Base-by-base conservation (phyloP, 768 basidiomycete genomes). In the Leucocoprinus leucothites region DNA sequence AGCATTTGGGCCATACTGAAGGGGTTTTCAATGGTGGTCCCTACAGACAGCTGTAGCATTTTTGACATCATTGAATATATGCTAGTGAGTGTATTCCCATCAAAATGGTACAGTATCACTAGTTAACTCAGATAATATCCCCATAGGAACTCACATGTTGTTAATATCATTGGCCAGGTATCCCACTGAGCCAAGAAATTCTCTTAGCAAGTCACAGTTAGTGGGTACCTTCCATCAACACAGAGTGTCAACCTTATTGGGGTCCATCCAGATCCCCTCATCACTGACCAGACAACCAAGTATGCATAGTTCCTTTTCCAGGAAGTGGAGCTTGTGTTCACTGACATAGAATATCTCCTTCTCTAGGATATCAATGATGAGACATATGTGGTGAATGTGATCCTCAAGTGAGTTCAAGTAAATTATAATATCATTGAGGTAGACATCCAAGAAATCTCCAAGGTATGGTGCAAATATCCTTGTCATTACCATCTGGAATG, bases 231-330 rank as follows among this genome's bases (percentile, higher is more conserved):
- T 71, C 71, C 71, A 74, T 18, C 69, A 68, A 0, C 65, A 0
- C 0, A 79, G 63, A 0, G 58, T 48, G 26, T 77, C 71, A 0
- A 81, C 74, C 42, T 80, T 81, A 21, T 71, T 58, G 0, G 74
- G 74, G 34, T 80, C 75, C 73, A 79, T 78, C 0, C 48, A 48
- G 18, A 81, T 76, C 0, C 77, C 75, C 0, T 69, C n/a, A 16
- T 71, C 63, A 19, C 70, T 65, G 1, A 80, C 53, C 2, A 67
- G 21, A 11, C 57, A 53, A 0, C 65, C 62, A 0, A 66, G 49
- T 22, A 66, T 40, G 16, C 60, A 57, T n/a, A n/a, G n/a, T n/a
- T n/a, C n/a, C n/a, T n/a, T n/a, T n/a, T n/a, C n/a, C n/a, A n/a
- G n/a, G n/a, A 31, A 66, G 13, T 40, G 41, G 9, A 64, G 49